These are phyloP conservation scores for Sporothrix schenckii DNA, from an alignment of 2,329 filamentous ascomycete species.

Conservation along the genomic window DNA sequence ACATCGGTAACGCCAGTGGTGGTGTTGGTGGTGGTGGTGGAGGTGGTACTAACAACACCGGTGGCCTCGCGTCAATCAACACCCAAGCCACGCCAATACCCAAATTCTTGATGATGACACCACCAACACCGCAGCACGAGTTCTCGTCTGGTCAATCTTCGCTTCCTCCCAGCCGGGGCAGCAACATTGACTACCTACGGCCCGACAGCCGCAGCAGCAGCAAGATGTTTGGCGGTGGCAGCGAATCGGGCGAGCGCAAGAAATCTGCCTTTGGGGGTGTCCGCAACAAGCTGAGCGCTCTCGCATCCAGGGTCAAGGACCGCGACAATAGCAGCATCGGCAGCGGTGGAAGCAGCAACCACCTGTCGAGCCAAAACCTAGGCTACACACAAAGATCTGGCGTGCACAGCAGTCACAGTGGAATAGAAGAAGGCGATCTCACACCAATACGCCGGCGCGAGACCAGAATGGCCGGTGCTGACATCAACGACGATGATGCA, in stretches of 20 bases:
- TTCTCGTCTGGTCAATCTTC: not conserved
- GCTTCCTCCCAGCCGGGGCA: constrained; percentile 23
- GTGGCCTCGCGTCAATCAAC: constrained; percentile 25
- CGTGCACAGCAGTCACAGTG: constrained; percentile 28
- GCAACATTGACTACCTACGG: constrained; percentile 37
- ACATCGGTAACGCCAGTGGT: constrained; percentile 39
- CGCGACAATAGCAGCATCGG: constrained; percentile 26
- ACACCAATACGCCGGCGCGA: constrained; percentile 30
- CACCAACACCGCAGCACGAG: constrained; percentile 47
- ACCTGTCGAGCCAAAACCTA: not conserved
- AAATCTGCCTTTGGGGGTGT: constrained; percentile 35
- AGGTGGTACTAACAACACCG: not conserved
- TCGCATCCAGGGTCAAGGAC: constrained; percentile 39
- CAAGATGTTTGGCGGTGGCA: constrained; percentile 23
- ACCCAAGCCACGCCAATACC: constrained; percentile 42
- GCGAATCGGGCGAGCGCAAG: constrained; percentile 34
- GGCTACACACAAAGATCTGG: not conserved
- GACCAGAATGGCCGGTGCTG: not conserved
- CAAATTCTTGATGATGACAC: constrained; percentile 53
- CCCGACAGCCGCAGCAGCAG: constrained; percentile 35
- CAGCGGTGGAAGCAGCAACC: not conserved
- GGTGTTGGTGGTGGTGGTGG: not conserved
- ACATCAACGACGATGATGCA: constrained; percentile 13
- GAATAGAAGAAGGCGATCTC: not conserved
- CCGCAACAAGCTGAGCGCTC: constrained; percentile 38